Conservation (phyloP, 768 basidiomycete genomes). For the Amanita pallidorosea region DNA sequence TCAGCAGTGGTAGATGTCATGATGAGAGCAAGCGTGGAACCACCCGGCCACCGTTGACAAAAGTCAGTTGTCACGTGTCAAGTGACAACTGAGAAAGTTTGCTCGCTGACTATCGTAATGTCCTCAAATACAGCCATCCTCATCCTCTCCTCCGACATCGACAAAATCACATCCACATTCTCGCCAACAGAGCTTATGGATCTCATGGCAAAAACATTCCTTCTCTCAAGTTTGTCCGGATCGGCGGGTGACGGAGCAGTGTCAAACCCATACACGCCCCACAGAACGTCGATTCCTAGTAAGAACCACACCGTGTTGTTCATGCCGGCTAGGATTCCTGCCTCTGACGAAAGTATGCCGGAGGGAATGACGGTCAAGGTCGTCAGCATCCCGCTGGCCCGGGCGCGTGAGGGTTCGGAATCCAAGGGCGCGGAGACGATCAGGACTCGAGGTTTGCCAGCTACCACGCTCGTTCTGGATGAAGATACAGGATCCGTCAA, state of each 20-base stretch:
- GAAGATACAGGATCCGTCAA: constrained; percentile 57
- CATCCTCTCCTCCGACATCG: constrained; percentile 54
- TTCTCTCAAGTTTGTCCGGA: constrained; percentile 22
- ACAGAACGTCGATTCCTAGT: constrained; percentile 45
- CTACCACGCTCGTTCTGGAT: constrained; percentile 66
- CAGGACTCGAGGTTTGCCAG: constrained; percentile 49
- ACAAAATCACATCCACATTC: constrained; percentile 32
- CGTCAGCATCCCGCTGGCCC: constrained; percentile 61
- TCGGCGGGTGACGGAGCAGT: constrained; percentile 1
- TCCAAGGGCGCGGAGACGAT: background rate
- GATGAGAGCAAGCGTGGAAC: too few relatives aligned
- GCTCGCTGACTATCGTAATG: too few relatives aligned
- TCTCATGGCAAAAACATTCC: constrained; percentile 52
- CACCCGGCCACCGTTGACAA: too few relatives aligned
- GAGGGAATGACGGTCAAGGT: constrained; percentile 64
- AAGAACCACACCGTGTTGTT: constrained; percentile 54
- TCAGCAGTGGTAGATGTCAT: too few relatives aligned
- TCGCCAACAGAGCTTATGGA: constrained; percentile 32
- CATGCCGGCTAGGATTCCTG: constrained; percentile 66
- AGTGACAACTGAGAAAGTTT: too few relatives aligned
- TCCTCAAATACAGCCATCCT: constrained; percentile 20
- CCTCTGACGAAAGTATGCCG: background rate
- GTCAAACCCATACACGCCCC: constrained; percentile 33
- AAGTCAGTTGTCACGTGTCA: too few relatives aligned
- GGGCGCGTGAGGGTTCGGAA: constrained; percentile 20